Percentiles rank a stretch among this genome's conserved stretches.
Conservation (phyloP, 169 alveolate genomes). For the Babesia gibsoni region DNA sequence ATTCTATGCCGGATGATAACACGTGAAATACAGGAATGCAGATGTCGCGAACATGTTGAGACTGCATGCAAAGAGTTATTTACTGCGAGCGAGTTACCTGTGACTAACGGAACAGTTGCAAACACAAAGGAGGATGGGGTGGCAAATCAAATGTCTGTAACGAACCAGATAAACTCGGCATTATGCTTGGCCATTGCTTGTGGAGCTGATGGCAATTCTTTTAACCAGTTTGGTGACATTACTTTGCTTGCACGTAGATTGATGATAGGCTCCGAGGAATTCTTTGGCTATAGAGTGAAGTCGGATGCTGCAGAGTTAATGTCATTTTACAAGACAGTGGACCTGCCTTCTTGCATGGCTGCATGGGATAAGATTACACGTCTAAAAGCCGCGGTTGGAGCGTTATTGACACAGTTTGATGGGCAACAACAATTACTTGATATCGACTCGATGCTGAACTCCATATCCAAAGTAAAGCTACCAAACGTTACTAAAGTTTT, state of each 20-base stretch:
- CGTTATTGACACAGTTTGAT: conserved; percentile 3
- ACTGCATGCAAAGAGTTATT: too few species aligned
- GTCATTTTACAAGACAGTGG: conserved; percentile 17
- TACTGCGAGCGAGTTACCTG: too few species aligned
- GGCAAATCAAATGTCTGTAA: not conserved
- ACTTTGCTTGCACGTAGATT: not conserved
- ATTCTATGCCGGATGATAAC: not conserved
- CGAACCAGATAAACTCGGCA: conserved; percentile 19
- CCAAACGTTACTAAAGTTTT: conserved; percentile 13
- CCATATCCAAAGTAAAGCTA: conserved; percentile 21
- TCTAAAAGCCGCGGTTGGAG: not conserved
- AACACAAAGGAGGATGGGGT: not conserved
- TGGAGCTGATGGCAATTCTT: not conserved
- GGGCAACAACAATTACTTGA: conserved; percentile 30
- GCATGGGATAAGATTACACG: conserved; percentile 11
- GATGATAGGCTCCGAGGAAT: conserved; percentile 24
- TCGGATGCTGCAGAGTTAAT: not conserved
- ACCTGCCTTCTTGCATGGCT: not conserved
- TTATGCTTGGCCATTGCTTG: conserved; percentile 16
- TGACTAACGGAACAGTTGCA: not conserved
- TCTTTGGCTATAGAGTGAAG: conserved; percentile 2
- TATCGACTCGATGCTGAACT: not conserved
- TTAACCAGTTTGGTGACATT: not conserved
- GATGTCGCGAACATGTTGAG: not conserved
- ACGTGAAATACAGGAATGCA: not conserved